Base-by-base conservation (phyloP, 1,139 yeast genomes). In the Yamadazyma epiphylla region DNA sequence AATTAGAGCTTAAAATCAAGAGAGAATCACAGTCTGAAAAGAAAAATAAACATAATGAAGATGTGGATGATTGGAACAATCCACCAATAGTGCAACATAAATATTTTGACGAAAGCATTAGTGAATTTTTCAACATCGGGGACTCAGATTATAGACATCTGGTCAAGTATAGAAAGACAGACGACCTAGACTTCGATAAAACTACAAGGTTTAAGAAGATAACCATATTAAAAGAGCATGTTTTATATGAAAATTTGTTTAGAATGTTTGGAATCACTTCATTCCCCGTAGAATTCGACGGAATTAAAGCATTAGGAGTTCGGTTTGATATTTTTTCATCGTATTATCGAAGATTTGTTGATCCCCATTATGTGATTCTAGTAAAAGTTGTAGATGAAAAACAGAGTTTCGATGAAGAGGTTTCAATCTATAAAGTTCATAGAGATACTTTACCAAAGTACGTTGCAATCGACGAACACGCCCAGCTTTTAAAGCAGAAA, bases 181-280 rank as follows among this genome's bases (percentile, higher is more conserved):
- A 9, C 12, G 23, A 16, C 7, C 11, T n/a, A 5, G 15, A 13
- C 5, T 11, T 12, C 5, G 15, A 17, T 10, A 19, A 11, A 19
- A 13, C 13, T 5, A 9, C 12, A 5, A 12, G 16, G 14, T 23
- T 5, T 6, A 8, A 11, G 25, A 23, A 13, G n/a, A 17, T 17
- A 10, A 10, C 20, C 10, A 17, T 17, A 7, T 17, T 17, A 8
- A 23, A 23, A 13, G 15, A 12, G 25, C 25, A 23, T 23, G 16
- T 13, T 12, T 39, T 66, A 13, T 55, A 53, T 31, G 74, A 67
- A 34, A 64, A 63, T 34, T 48, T 66, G 12, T 53, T 49, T 36
- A 36, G 74, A 24, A 48, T 64, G 35, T 64, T 57, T 4, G 72
- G 73, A 3, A 39, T 62, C 19, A 64, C 74, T 0, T 66, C 68